Evolutionary conservation across 2,329 filamentous ascomycete genomes (phyloP), one percentile per base, ranked within the genome.

Genomic region (Apiospora marii): DNA sequence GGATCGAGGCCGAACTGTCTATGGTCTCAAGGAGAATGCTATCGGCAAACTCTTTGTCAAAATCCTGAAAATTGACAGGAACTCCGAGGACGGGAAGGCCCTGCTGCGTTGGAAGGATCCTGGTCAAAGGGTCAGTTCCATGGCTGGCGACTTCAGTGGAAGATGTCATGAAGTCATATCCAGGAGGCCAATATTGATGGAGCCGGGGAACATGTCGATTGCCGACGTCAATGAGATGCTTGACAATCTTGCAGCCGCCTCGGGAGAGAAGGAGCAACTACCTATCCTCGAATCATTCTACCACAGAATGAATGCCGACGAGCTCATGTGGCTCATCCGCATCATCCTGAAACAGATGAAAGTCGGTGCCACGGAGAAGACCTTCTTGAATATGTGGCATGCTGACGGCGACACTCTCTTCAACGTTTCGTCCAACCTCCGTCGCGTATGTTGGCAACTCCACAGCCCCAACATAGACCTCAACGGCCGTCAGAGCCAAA

Each of bases 361-460:
- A 78, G 85, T 92, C 3, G 90, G 90, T 19, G 95, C 95, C 16
- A 95, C 94, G 0, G 95, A 98, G 82, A 94, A 93, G 83, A 98
- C 95, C 0, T 89, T 98, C 72, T 89, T 99, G 71, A 90, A 96
- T 77, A 83, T 94, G 37, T 96, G 93, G 93, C 93, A 96, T 79
- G 91, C 91, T 0, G 92, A 96, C 77, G 93, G 90, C 3, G 92
- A 94, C 78, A 88, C 87, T 7, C 83, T 96, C 0, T 98, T 97
- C 83, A 97, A 92, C 79, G 94, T 98, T 4, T 98, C 95, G 0
- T 98, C 94, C 22, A 98, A 93, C 78, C 85, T 99, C 72, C 90
- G 94, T 8, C 89, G 95, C 49, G 96, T 99, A 0, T 99, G 96
- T 79, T 98, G 96, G 96, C 95, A 98, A 80, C 85, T 99, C 3